phyloP scores from a whole-genome alignment of 176 grass and related monocot species.

The Rhynchospora breviuscula region DNA sequence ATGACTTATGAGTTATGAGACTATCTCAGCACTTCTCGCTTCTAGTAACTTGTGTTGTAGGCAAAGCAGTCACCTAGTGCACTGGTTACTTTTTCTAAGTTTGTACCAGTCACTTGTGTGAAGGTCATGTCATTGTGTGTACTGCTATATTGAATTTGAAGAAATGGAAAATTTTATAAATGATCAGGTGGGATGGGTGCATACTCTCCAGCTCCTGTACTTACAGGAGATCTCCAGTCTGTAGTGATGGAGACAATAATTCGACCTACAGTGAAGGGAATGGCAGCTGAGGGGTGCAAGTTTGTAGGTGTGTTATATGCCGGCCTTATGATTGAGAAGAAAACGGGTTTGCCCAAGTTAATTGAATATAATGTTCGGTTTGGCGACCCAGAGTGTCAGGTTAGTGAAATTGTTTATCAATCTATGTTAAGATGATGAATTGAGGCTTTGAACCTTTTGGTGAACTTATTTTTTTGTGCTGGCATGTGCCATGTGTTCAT shows the following conservation, averaged over 20 bases:
- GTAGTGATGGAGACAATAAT: conserved; percentile 83
- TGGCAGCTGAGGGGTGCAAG: conserved; percentile 79
- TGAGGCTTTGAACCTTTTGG: neutral
- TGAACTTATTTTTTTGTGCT: neutral
- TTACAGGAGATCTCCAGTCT: conserved; percentile 57
- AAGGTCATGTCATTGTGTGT: neutral
- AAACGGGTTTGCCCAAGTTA: conserved; percentile 73
- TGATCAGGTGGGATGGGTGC: conserved; percentile 79
- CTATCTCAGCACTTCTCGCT: neutral
- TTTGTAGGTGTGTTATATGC: conserved; percentile 87
- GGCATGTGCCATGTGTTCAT: neutral
- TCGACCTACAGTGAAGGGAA: conserved; percentile 73
- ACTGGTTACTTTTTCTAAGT: neutral
- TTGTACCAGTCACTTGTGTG: neutral
- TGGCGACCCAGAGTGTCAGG: conserved; percentile 93
- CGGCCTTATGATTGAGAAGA: conserved; percentile 91
- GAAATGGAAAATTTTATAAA: neutral
- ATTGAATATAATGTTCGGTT: conserved; percentile 92
- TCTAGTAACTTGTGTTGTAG: neutral
- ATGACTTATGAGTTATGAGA: neutral
- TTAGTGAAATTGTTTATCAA: conserved; percentile 32
- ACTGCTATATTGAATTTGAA: neutral
- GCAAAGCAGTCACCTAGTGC: neutral
- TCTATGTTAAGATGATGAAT: neutral
- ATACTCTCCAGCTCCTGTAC: conserved; percentile 79